Conservation (phyloP, 129 eudicot species). For the Escallonia rubra region DNA sequence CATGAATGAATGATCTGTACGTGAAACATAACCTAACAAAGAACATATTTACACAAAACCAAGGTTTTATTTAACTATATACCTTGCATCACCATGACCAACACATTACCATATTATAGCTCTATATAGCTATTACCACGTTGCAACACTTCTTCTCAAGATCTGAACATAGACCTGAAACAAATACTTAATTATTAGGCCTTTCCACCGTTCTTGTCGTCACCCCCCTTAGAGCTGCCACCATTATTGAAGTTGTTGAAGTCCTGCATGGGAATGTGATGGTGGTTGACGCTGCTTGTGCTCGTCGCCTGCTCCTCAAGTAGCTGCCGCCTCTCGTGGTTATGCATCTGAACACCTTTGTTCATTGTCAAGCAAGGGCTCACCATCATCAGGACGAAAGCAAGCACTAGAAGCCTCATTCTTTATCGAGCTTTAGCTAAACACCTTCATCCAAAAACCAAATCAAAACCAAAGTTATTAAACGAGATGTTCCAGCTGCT, state of each 20-base stretch:
- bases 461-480: too few species aligned
- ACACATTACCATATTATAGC: too few species aligned
- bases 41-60: too few species aligned
- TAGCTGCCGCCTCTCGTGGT: conserved; percentile 1
- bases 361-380: conserved; percentile 15
- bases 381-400: conserved; percentile 14
- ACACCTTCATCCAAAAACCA: too few species aligned
- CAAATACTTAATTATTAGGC: neutral
- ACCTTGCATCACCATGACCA: too few species aligned
- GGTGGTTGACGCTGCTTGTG: conserved; percentile 24
- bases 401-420: conserved; percentile 16
- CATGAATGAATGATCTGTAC: too few species aligned
- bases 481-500: too few species aligned
- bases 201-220: neutral
- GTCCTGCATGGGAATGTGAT: conserved; percentile 25
- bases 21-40: too few species aligned
- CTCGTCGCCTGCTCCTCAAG: neutral
- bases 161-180: too few species aligned
- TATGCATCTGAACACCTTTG: neutral
- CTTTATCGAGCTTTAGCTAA: neutral
- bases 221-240: conserved; percentile 12
- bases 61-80: too few species aligned
- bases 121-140: too few species aligned
- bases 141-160: too few species aligned
- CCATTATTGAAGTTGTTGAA: conserved; percentile 16